These are phyloP conservation scores for Aureobasidium sp. DNA, from an alignment of 2,329 filamentous ascomycete genomes.

Conservation along the genomic window DNA sequence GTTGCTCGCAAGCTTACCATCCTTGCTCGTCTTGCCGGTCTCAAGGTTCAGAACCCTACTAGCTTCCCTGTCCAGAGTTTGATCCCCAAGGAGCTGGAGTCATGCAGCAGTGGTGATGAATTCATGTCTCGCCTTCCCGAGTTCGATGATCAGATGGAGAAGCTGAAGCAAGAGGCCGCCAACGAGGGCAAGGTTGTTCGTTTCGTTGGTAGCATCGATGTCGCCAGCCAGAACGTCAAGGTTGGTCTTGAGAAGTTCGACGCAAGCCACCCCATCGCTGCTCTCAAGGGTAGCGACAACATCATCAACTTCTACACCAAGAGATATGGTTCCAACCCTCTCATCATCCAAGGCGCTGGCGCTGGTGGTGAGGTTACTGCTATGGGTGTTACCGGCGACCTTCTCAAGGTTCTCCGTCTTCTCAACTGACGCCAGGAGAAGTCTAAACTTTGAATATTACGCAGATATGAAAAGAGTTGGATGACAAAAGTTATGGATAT, in stretches of 20 bases:
- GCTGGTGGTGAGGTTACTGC: constrained; percentile 93
- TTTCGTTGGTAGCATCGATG: constrained; percentile 90
- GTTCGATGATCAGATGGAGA: constrained; percentile 87
- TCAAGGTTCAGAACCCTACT: constrained; percentile 74
- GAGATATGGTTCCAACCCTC: constrained; percentile 80
- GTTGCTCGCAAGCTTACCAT: constrained; percentile 97
- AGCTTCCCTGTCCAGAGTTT: constrained; percentile 90
- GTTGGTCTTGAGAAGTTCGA: constrained; percentile 84
- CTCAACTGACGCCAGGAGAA: constrained; percentile 34
- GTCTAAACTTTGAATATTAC: background rate
- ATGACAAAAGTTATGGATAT: constrained; percentile 1
- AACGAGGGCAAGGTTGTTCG: constrained; percentile 85
- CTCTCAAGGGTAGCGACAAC: constrained; percentile 94
- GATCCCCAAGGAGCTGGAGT: constrained; percentile 81
- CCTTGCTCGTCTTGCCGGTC: constrained; percentile 74
- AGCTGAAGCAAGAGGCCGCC: constrained; percentile 76
- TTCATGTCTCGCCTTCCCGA: constrained; percentile 74
- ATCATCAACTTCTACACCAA: constrained; percentile 98
- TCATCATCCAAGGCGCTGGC: constrained; percentile 88
- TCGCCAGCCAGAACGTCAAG: constrained; percentile 72
- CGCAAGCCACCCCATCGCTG: constrained; percentile 81
- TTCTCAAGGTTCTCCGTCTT: constrained; percentile 79
- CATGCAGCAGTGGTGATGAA: constrained; percentile 68
- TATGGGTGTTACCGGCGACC: constrained; percentile 92
- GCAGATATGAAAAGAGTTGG: background rate